Conservation (phyloP, 495 filamentous ascomycete genomes). For the Penicillium herquei region DNA sequence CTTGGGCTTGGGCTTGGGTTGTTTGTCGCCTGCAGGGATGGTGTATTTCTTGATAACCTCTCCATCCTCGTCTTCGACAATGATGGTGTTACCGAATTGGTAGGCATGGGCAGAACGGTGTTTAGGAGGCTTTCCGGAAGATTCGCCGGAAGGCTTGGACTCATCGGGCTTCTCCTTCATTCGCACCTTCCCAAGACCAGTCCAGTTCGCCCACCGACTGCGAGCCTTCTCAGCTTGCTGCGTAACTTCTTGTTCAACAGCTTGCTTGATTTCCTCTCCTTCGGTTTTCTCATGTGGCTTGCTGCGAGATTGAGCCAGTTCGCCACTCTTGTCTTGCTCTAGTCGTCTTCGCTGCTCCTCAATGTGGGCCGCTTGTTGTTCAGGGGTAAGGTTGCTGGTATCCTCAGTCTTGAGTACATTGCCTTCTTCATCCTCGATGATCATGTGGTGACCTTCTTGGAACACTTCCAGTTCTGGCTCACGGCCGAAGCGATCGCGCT, state of each 20-base stretch:
- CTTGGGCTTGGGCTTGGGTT: slow-evolving; percentile 16
- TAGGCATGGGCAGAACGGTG: slow-evolving; percentile 79
- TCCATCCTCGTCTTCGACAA: slow-evolving; percentile 96
- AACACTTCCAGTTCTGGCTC: slow-evolving; percentile 61
- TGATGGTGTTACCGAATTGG: slow-evolving; percentile 94
- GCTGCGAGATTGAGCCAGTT: slow-evolving; percentile 38
- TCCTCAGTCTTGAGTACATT: slow-evolving; percentile 68
- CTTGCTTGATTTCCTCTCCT: slow-evolving; percentile 42
- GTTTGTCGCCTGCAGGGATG: slow-evolving; percentile 54
- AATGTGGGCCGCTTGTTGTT: slow-evolving; percentile 52
- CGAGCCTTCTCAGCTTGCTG: slow-evolving; percentile 34
- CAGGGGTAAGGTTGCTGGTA: slow-evolving; percentile 38
- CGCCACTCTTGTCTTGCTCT: slow-evolving; percentile 51
- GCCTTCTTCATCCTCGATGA: slow-evolving; percentile 86
- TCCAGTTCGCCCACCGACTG: slow-evolving; percentile 40
- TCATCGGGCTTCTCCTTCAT: slow-evolving; percentile 16
- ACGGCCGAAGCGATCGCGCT: slow-evolving; percentile 34
- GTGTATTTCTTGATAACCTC: slow-evolving; percentile 98
- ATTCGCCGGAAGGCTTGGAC: slow-evolving; percentile 14
- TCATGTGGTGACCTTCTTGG: slow-evolving; percentile 77
- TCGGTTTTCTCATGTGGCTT: slow-evolving; percentile 46
- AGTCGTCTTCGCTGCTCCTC: slow-evolving; percentile 58
- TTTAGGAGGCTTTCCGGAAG: slow-evolving; percentile 22
- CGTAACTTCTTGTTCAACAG: slow-evolving; percentile 21
- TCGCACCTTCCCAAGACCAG: slow-evolving; percentile 36